Base-by-base conservation (phyloP, 192 early-diverging fungal genomes). In the Piromyces finnis region DNA sequence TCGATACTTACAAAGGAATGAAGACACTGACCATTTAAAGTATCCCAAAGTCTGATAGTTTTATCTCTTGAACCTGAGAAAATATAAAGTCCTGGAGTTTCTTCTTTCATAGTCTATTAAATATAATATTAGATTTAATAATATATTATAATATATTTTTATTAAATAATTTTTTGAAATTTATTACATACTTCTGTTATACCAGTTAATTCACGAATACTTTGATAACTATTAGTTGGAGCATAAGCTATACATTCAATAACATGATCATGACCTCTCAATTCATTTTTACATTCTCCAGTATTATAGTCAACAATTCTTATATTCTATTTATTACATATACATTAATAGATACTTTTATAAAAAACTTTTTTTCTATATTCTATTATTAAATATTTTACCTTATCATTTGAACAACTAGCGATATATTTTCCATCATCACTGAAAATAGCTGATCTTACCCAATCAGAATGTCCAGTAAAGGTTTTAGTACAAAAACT, bases 201-300 rank as follows among this genome's bases (percentile, higher is more conserved):
- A 15, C 92, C 95, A 68, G 89, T 84, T 78, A 96, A 86, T 41
- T 92, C 91, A 28, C 89, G 87, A 68, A 96, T 87, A 78, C 83
- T 86, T n/a, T 90, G 85, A 79, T 92, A 90, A 9, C 93, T 86
- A 30, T 80, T 85, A 26, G 84, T 78, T 15, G 97, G 97, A 26
- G 92, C 94, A 88, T 96, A 98, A 26, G 88, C 88, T 1, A 94
- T 91, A 77, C 92, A 94, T 82, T 98, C 97, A 32, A 98, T 93
- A n/a, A 98, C 95, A 82, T 98, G 94, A 18, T 94, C 94, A 84
- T 98, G 97, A 28, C 94, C 96, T 39, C 93, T 88, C 83, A 97
- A 86, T 78, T 95, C 94, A 80, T 85, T 87, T 82, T 92, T 92
- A 82, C 88, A 89, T 77, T 94, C 94, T 68, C 94, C 94, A 12